Conservation (phyloP, 805 yeast genomes). For the Kazachstania africana region DNA sequence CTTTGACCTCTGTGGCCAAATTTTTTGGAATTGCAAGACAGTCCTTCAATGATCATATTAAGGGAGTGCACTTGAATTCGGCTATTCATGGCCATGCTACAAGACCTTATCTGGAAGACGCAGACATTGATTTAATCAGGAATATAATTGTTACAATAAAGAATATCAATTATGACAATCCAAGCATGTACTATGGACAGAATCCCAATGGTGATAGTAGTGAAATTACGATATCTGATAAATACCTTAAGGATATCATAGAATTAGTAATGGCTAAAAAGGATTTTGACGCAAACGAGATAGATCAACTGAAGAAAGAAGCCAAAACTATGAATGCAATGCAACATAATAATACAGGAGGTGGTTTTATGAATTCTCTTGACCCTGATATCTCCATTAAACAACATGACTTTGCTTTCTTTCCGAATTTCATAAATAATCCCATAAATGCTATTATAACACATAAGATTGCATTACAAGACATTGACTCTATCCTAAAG, state of each 20-base stretch:
- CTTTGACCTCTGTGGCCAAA: slow-evolving; percentile 4
- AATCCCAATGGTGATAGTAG: background rate
- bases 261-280: slow-evolving; percentile 1
- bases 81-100: slow-evolving; percentile 5
- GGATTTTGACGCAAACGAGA: background rate
- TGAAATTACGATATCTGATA: slow-evolving; percentile 3
- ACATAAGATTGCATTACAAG: background rate
- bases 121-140: slow-evolving; percentile 2
- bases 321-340: background rate
- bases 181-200: background rate
- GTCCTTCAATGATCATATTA: slow-evolving; percentile 7
- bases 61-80: slow-evolving; percentile 4
- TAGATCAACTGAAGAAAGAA: slow-evolving; percentile 1
- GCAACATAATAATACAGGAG: background rate
- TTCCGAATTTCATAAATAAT: background rate
- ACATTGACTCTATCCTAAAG: background rate
- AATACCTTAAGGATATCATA: slow-evolving; percentile 3
- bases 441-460: background rate
- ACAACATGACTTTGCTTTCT: background rate
- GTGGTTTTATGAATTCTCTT: background rate
- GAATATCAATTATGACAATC: background rate
- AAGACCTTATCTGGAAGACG: slow-evolving; percentile 3
- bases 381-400: background rate
- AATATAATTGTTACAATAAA: background rate
- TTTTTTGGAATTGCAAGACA: slow-evolving; percentile 7